phyloP scores from a whole-genome alignment of 2,329 filamentous ascomycete genomes.

The Dothidotthia symphoricarpi region DNA sequence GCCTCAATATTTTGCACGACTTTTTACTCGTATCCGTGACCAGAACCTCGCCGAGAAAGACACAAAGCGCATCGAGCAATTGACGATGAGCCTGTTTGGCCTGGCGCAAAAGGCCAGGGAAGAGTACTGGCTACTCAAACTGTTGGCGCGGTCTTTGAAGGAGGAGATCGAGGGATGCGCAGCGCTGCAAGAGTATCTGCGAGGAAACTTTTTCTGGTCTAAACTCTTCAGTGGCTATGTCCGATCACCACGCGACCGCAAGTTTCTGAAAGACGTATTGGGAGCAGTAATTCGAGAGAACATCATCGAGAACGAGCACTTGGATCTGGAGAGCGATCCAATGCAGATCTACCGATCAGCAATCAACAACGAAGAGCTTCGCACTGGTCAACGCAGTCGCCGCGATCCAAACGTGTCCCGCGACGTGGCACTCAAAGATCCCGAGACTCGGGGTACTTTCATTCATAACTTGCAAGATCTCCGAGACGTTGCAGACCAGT shows the following conservation, averaged over 20 bases:
- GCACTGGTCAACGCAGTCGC: constrained; percentile 79
- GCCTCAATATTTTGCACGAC: constrained; percentile 84
- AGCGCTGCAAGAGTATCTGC: constrained; percentile 77
- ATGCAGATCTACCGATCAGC: constrained; percentile 94
- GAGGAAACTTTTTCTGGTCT: constrained; percentile 90
- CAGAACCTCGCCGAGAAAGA: constrained; percentile 86
- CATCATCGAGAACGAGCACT: constrained; percentile 83
- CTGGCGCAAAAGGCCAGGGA: constrained; percentile 96
- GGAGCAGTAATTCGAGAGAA: constrained; percentile 85
- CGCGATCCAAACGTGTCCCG: constrained; percentile 81
- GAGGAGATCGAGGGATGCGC: constrained; percentile 78
- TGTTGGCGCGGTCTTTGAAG: constrained; percentile 76
- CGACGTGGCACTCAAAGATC: constrained; percentile 93
- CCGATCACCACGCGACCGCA: constrained; percentile 85
- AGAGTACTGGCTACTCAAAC: constrained; percentile 92
- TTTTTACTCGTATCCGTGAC: constrained; percentile 82
- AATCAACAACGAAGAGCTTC: constrained; percentile 95
- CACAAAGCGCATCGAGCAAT: constrained; percentile 83
- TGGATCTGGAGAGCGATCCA: constrained; percentile 94
- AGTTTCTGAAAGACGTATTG: constrained; percentile 83
- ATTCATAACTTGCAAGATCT: constrained; percentile 93
- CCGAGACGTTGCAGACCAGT: constrained; percentile 89
- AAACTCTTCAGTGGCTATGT: constrained; percentile 85
- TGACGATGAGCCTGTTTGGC: constrained; percentile 95
- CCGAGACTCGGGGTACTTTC: constrained; percentile 87